phyloP scores from a whole-genome alignment of 2,329 filamentous ascomycete genomes.

The Aureobasidium namibiae region DNA sequence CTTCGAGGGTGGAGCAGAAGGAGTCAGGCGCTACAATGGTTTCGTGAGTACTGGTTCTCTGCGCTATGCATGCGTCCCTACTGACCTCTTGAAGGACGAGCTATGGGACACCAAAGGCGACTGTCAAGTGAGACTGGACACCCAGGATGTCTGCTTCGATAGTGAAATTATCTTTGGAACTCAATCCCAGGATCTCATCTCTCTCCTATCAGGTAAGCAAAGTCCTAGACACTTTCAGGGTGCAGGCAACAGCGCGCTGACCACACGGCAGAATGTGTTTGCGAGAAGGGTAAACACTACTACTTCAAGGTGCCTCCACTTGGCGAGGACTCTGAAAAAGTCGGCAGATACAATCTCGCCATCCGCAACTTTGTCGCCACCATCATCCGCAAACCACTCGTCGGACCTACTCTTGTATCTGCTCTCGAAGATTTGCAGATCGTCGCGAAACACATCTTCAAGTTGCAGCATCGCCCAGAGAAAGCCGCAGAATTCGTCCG shows the following conservation, averaged over 20 bases:
- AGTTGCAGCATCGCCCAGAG: conserved; percentile 22
- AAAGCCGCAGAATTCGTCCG: conserved; percentile 23
- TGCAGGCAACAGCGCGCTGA: background rate
- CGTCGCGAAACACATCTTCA: conserved; percentile 51
- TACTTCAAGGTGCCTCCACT: background rate
- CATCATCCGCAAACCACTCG: conserved; percentile 55
- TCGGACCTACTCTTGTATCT: conserved; percentile 56
- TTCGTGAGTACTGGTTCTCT: background rate
- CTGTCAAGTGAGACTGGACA: background rate
- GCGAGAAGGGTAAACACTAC: background rate
- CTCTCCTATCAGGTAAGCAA: background rate
- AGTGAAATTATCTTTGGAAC: background rate
- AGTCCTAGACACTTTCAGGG: background rate
- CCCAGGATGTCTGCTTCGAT: background rate
- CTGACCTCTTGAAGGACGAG: background rate
- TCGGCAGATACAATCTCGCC: conserved; percentile 41
- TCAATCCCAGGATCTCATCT: background rate
- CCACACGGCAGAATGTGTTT: background rate
- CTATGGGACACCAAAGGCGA: conserved; percentile 1
- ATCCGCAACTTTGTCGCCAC: conserved; percentile 63
- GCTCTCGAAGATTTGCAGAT: conserved; percentile 55
- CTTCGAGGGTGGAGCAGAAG: background rate
- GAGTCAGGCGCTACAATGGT: background rate
- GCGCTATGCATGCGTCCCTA: background rate
- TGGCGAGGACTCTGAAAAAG: background rate